Conservation (phyloP, 2,329 filamentous ascomycete genomes). For the Myotisia sp. region DNA sequence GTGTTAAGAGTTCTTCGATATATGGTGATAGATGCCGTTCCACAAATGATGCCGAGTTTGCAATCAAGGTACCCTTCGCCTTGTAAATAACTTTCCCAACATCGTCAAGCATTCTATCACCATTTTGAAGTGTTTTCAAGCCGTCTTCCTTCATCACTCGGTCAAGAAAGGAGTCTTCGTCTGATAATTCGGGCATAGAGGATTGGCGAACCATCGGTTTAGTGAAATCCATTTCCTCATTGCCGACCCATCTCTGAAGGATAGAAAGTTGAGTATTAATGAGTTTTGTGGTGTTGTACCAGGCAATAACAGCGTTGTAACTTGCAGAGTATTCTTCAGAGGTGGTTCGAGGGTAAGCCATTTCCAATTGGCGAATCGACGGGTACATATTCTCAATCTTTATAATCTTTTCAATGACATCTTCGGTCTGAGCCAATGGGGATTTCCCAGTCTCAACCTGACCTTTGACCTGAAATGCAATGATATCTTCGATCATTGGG, state of each 20-base stretch:
- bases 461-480: conserved; percentile 86
- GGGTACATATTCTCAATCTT: conserved; percentile 76
- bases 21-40: conserved; percentile 87
- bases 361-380: conserved; percentile 58
- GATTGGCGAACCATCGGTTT: conserved; percentile 57
- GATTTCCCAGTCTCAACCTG: conserved; percentile 83
- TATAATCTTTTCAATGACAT: conserved; percentile 80
- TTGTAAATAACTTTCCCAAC: conserved; percentile 82
- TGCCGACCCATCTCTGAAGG: conserved; percentile 91
- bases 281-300: conserved; percentile 92
- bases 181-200: conserved; percentile 58
- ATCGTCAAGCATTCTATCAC: conserved; percentile 55
- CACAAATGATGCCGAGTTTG: conserved; percentile 69
- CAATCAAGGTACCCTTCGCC: conserved; percentile 79
- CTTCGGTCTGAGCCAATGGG: conserved; percentile 73
- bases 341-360: conserved; percentile 60
- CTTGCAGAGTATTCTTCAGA: conserved; percentile 67
- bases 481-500: conserved; percentile 68
- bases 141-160: conserved; percentile 91
- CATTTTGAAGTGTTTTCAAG: conserved; percentile 76
- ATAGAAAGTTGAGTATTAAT: conserved; percentile 92
- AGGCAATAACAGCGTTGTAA: conserved; percentile 78
- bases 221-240: conserved; percentile 82
- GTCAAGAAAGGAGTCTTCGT: conserved; percentile 89
- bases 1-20: conserved; percentile 84